phyloP scores from a whole-genome alignment of 2,329 filamentous ascomycete genomes.

The Calonectria ilicicola region DNA sequence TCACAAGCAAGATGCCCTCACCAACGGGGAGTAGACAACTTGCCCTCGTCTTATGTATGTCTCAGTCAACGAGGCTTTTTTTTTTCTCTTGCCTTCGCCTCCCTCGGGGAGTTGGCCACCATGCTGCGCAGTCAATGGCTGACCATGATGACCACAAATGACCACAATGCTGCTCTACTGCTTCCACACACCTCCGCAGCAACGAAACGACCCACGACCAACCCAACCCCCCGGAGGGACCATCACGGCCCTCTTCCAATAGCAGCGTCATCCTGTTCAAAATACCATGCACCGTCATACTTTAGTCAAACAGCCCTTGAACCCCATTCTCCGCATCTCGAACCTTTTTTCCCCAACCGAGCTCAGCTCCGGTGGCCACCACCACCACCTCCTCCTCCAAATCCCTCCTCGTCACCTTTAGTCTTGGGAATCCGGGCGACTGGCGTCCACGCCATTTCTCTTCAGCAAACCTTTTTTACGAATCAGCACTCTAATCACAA shows the following conservation, averaged over 20 bases:
- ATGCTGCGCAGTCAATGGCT: background rate
- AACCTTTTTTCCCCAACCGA: background rate
- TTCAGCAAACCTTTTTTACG: background rate
- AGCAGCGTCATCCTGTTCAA: background rate
- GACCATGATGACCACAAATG: background rate
- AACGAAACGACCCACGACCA: background rate
- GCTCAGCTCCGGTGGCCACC: background rate
- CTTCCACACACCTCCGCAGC: background rate
- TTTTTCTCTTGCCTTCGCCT: background rate
- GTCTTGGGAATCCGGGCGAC: background rate
- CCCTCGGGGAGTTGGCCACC: background rate
- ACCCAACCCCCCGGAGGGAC: background rate
- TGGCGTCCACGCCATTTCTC: background rate
- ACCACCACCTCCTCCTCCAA: background rate
- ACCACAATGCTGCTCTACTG: background rate
- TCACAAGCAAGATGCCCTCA: background rate
- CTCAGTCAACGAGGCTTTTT: background rate
- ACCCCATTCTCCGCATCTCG: background rate
- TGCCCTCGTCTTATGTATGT: background rate
- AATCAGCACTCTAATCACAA: conserved; percentile 22
- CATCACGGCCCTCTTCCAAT: background rate
- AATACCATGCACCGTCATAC: conserved; percentile 7
- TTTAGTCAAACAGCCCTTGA: conserved; percentile 12
- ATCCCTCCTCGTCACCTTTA: background rate
- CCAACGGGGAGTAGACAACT: background rate